These are phyloP conservation scores for Leccinum rimulosum DNA, from an alignment of 768 basidiomycete genomes.

Conservation along the genomic window DNA sequence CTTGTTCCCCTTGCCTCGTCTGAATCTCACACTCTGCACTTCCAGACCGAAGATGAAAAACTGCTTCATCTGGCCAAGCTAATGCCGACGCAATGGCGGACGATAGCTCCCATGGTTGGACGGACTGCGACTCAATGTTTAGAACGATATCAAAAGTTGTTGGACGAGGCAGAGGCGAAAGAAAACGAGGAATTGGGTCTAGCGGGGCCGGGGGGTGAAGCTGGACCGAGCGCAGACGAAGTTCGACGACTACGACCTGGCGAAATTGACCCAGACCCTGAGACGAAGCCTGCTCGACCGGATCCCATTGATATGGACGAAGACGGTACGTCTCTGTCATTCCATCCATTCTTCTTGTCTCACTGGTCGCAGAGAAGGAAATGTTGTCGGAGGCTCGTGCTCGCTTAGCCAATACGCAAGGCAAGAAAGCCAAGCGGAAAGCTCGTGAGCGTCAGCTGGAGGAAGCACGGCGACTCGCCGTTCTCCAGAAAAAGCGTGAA, in stretches of 20 bases:
- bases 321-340: constrained; percentile 61
- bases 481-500: constrained; percentile 96
- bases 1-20: not conserved
- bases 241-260: constrained; percentile 86
- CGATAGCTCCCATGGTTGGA: constrained; percentile 97
- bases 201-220: constrained; percentile 75
- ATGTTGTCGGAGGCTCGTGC: constrained; percentile 99
- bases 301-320: constrained; percentile 99
- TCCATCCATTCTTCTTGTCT: not conserved
- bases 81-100: constrained; percentile 99
- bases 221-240: constrained; percentile 89
- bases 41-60: constrained; percentile 95
- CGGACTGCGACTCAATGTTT: constrained; percentile 97
- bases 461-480: constrained; percentile 90
- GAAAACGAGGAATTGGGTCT: constrained; percentile 94
- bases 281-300: constrained; percentile 95
- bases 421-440: constrained; percentile 99
- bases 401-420: constrained; percentile 96
- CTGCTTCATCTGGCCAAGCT: constrained; percentile 95
- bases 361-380: constrained; percentile 76
- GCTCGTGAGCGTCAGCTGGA: constrained; percentile 96
- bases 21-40: not conserved
- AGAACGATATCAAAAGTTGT: constrained; percentile 95
- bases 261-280: constrained; percentile 98
- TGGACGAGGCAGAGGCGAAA: constrained; percentile 96